Base-by-base conservation (phyloP, 1,139 yeast genomes). In the Suhomyces yuchorum region DNA sequence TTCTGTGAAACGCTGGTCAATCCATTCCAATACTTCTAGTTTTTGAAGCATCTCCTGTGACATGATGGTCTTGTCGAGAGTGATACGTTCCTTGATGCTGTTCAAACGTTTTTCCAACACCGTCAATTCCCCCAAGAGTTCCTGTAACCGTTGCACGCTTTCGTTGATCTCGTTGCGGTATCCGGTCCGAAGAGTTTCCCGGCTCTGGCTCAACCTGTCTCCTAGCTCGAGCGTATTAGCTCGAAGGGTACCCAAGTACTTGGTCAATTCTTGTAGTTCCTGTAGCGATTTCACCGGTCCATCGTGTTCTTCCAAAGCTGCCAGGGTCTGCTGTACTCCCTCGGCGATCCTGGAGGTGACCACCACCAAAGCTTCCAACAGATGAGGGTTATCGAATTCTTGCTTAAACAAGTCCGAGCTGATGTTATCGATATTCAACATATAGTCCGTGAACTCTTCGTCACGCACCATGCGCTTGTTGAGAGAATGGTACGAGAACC, bases 371-470 rank as follows among this genome's bases (percentile, higher is more conserved):
- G 52, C 48, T 30, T 45, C 46, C 43, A 44, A 42, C 48, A 49
- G 51, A 3, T 38, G 40, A 22, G 26, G 19, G 9, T 42, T 42
- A 28, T 45, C 37, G 32, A 24, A 35, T 18, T 43, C 46, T 18
- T 35, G 43, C 41, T 54, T 55, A 18, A 43, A 33, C 40, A 49
- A 39, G 2, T 65, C 67, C 36, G 60, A 63, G n/a, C 62, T 50
- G 11, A 68, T 62, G 5, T 63, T 58, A 51, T 73, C 78, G 36
- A 72, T 66, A 46, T 70, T 70, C 17, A 72, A 52, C 38, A 71
- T 55, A 46, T 68, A 67, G 40, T 65, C 63, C 8, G 68, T 64
- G 40, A 71, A 52, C 9, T 63, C 68, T 4, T 64, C 66, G 44
- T 66, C 68, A 30, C 55, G 55, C n/a, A 55, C 50, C 20, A 61